Percentiles rank a stretch among this genome's conserved stretches.
Evolutionary conservation across 2,329 filamentous ascomycete genomes (phyloP).

Genomic region (Paracorniculantispora psalliotae): DNA sequence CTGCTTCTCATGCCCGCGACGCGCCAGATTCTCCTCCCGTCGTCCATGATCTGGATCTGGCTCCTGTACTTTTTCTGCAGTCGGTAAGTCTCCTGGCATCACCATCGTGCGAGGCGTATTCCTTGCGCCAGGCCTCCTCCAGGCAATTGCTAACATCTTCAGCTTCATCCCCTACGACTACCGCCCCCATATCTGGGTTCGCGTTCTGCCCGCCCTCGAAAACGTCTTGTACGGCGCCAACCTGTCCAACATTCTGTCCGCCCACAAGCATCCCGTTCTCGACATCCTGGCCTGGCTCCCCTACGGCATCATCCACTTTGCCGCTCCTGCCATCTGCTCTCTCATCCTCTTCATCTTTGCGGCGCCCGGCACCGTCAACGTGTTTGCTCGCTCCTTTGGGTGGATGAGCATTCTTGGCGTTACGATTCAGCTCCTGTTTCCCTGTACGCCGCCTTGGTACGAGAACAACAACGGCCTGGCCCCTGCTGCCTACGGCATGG

Average conservation of each 20-base stretch:
- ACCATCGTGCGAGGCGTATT: conserved; percentile 14
- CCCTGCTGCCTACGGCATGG: conserved; percentile 88
- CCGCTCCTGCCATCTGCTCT: conserved; percentile 74
- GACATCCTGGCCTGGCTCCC: conserved; percentile 91
- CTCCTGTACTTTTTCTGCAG: conserved; percentile 88
- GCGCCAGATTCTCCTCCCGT: conserved; percentile 85
- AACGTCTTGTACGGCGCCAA: conserved; percentile 96
- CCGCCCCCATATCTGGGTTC: conserved; percentile 91
- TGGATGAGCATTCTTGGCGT: conserved; percentile 90
- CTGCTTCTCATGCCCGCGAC: conserved; percentile 78
- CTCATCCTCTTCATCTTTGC: conserved; percentile 80
- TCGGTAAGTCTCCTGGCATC: conserved; percentile 59
- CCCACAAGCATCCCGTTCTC: conserved; percentile 76
- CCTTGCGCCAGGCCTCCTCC: neutral
- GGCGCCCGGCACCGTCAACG: conserved; percentile 76
- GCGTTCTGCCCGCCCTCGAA: conserved; percentile 87
- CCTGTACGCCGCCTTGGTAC: conserved; percentile 95
- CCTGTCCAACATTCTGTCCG: conserved; percentile 89
- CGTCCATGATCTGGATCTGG: conserved; percentile 79
- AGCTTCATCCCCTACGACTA: conserved; percentile 88
- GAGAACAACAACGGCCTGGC: conserved; percentile 88
- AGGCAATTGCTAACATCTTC: conserved; percentile 12
- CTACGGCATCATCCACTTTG: conserved; percentile 88
- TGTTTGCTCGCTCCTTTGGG: conserved; percentile 82
- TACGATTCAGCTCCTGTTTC: conserved; percentile 81